Evolutionary conservation across 2,329 filamentous ascomycete species (phyloP), one percentile per base, ranked within the genome.

Genomic region (Chalaropsis thielavioides): DNA sequence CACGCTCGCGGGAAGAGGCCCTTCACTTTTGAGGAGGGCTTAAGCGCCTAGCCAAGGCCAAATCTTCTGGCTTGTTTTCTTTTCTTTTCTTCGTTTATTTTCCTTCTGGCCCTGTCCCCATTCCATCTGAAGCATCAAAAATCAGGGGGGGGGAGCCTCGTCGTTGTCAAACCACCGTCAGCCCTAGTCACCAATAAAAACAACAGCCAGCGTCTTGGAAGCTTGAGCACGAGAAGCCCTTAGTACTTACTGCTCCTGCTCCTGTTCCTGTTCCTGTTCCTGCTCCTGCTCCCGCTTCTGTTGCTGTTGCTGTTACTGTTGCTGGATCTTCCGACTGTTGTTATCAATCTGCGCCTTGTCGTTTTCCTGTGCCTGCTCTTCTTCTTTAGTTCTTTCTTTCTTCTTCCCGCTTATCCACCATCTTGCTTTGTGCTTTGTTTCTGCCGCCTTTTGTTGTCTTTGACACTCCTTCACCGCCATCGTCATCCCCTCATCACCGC

Each of bases 61-160:
- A 5, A 11, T 51, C 46, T 24, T 22, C 22, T 49, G 17, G 44
- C 1, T 19, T n/a, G 44, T 49, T 22, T 13, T 11, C n/a, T 19
- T 35, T 22, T 59, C 8, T 13, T 7, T 59, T 40, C 22, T 41
- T 41, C 27, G 15, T 58, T 13, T 59, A n/a, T n/a, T 59, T 40
- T 24, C 17, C 19, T 10, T 5, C 40, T 51, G 11, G 15, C 46
- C 22, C 46, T 65, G 19, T 65, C 51, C 35, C 61, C 49, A 35
- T 61, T 27, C 35, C 41, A 62, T 38, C 43, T 46, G 27, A 62
- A 46, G 43, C 61, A 62, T 62, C 31, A 49, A 44, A 44, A 44
- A 43, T 62, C 61, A 62, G 61, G 61, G 61, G 60, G 60, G 61
- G 27, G 31, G 60, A 62, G 6, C 41, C 44, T 62, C 41, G n/a